These are phyloP conservation scores for Lachnum nothofagi DNA, from an alignment of 2,329 filamentous ascomycete genomes.

Conservation along the genomic window DNA sequence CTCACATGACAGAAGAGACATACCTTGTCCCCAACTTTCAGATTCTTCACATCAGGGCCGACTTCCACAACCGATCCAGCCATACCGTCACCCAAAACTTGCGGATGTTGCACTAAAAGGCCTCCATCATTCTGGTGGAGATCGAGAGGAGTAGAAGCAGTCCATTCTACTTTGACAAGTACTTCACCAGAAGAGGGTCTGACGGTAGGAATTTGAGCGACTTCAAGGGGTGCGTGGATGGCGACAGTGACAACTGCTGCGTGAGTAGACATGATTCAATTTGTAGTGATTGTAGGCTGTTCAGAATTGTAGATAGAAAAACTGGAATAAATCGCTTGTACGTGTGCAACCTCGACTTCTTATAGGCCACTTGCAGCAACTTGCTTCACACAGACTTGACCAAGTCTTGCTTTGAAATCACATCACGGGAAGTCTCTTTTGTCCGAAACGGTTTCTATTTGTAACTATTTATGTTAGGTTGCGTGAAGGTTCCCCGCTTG, in stretches of 20 bases:
- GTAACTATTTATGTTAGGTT: no score
- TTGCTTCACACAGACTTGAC: no score
- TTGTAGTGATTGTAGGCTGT: no score
- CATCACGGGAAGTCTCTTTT: no score
- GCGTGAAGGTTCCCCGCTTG: no score
- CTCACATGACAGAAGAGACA: not conserved
- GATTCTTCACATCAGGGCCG: slow-evolving; percentile 39
- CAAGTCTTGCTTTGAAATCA: no score
- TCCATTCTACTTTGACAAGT: slow-evolving; percentile 51
- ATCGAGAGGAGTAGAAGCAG: slow-evolving; percentile 56
- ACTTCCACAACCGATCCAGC: slow-evolving; percentile 50
- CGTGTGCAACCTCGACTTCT: no score
- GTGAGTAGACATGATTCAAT: slow-evolving; percentile 36
- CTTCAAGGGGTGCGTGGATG: slow-evolving; percentile 33
- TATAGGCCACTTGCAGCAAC: no score
- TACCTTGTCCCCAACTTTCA: slow-evolving; percentile 51
- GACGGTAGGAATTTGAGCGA: slow-evolving; percentile 33
- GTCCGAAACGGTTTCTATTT: no score
- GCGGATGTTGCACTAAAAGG: slow-evolving; percentile 47
- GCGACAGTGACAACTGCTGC: slow-evolving; percentile 38
- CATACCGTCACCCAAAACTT: slow-evolving; percentile 46
- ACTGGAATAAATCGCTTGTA: not conserved
- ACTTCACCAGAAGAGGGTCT: slow-evolving; percentile 40
- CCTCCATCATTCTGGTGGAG: slow-evolving; percentile 58
- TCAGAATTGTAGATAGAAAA: not conserved